Evolutionary conservation across 2,329 filamentous ascomycete genomes (phyloP).

Genomic region (Sclerotinia subarctica): DNA sequence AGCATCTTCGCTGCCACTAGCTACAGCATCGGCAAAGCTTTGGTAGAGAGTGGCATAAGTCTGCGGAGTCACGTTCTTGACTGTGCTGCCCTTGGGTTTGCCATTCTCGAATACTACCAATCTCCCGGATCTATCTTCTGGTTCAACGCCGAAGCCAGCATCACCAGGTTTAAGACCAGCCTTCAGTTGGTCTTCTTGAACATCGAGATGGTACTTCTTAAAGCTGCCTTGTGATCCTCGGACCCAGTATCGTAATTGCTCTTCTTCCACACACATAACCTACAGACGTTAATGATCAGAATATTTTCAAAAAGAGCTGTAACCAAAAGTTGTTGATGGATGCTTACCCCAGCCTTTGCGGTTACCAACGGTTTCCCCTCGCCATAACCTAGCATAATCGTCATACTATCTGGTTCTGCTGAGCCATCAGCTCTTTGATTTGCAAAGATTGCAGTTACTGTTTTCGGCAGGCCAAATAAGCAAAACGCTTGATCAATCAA

Average conservation of each 20-base stretch:
- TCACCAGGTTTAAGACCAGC: slow-evolving; percentile 60
- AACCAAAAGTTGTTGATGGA: neutral
- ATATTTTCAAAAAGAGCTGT: neutral
- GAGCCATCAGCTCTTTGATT: slow-evolving; percentile 56
- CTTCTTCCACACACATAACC: slow-evolving; percentile 62
- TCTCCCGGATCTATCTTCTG: slow-evolving; percentile 53
- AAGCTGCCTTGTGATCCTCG: slow-evolving; percentile 71
- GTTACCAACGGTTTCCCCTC: slow-evolving; percentile 59
- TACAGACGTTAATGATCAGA: neutral
- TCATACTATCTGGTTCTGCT: slow-evolving; percentile 55
- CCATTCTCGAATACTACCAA: slow-evolving; percentile 54
- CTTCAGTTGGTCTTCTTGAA: slow-evolving; percentile 72
- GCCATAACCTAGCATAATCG: slow-evolving; percentile 64
- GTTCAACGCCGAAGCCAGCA: slow-evolving; percentile 62
- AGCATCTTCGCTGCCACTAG: slow-evolving; percentile 45
- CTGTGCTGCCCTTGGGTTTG: slow-evolving; percentile 46
- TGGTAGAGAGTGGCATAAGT: slow-evolving; percentile 70
- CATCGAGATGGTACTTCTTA: slow-evolving; percentile 67
- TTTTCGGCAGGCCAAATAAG: slow-evolving; percentile 65
- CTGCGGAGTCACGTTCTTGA: slow-evolving; percentile 58
- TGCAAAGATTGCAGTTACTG: slow-evolving; percentile 66
- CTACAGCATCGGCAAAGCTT: slow-evolving; percentile 50
- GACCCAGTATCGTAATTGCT: slow-evolving; percentile 74
- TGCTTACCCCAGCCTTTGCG: slow-evolving; percentile 57
- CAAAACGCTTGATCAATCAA: slow-evolving; percentile 71